These are phyloP conservation scores for Ganoderma boninense DNA, from an alignment of 1,284 basidiomycete species.

Conservation along the genomic window DNA sequence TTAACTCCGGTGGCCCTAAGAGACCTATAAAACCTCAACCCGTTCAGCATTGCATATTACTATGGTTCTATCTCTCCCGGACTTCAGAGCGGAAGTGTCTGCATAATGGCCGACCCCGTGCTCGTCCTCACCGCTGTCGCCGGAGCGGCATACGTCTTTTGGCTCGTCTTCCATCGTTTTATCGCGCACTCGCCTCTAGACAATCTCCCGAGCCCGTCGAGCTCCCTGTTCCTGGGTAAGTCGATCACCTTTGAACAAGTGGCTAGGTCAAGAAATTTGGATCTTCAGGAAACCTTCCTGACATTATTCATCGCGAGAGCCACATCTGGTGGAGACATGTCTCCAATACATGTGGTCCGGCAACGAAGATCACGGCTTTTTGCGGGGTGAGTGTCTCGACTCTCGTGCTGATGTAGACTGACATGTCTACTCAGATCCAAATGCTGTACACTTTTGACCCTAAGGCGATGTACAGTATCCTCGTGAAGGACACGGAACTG, in stretches of 20 bases:
- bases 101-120: background rate
- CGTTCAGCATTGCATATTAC: background rate
- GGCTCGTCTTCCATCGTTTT: background rate
- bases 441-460: slow-evolving; percentile 37
- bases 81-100: background rate
- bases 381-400: background rate
- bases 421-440: background rate
- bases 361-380: background rate
- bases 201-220: background rate
- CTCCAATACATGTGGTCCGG: background rate
- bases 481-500: slow-evolving; percentile 46
- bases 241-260: background rate
- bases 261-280: background rate
- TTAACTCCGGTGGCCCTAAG: background rate
- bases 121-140: background rate
- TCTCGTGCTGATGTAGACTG: background rate
- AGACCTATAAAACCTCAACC: background rate
- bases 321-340: background rate
- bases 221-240: background rate
- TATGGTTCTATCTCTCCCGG: background rate
- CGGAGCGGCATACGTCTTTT: background rate
- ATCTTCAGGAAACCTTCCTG: background rate
- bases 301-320: background rate
- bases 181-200: background rate
- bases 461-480: slow-evolving; percentile 47